phyloP scores from a whole-genome alignment of 148 eudicot species.

The Heliamphora exappendiculata region DNA sequence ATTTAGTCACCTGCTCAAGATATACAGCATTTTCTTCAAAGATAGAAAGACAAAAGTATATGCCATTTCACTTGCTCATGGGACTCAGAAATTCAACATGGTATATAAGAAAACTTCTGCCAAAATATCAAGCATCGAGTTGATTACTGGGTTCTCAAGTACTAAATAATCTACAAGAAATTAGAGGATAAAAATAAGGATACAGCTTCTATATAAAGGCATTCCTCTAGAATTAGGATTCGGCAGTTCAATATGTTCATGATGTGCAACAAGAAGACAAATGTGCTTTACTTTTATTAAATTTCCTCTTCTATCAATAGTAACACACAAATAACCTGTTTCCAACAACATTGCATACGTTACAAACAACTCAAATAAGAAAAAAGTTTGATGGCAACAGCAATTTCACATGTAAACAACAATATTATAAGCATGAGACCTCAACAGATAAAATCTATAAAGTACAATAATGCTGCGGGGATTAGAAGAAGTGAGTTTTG shows the following conservation, averaged over 20 bases:
- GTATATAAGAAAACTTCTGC: too few relatives aligned
- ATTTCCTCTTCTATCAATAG: background rate
- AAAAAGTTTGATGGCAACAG: background rate
- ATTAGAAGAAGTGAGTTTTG: background rate
- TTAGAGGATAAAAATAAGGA: background rate
- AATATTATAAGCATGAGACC: background rate
- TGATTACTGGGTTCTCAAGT: too few relatives aligned
- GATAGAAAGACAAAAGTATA: too few relatives aligned
- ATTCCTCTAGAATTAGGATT: background rate
- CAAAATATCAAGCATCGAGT: too few relatives aligned
- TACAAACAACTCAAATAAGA: background rate
- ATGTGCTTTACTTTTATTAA: background rate
- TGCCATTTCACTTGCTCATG: too few relatives aligned
- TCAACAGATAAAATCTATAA: background rate
- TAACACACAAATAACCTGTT: background rate
- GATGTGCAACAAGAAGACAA: background rate
- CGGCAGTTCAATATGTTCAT: background rate
- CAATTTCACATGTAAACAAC: background rate
- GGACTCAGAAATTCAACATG: too few relatives aligned
- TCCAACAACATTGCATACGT: background rate
- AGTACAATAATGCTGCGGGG: background rate
- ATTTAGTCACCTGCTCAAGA: too few relatives aligned
- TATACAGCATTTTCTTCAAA: too few relatives aligned
- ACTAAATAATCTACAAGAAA: background rate
- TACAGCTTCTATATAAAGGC: background rate